These are phyloP conservation scores for Ramaria sp. DNA, from an alignment of 768 basidiomycete genomes.

Conservation along the genomic window DNA sequence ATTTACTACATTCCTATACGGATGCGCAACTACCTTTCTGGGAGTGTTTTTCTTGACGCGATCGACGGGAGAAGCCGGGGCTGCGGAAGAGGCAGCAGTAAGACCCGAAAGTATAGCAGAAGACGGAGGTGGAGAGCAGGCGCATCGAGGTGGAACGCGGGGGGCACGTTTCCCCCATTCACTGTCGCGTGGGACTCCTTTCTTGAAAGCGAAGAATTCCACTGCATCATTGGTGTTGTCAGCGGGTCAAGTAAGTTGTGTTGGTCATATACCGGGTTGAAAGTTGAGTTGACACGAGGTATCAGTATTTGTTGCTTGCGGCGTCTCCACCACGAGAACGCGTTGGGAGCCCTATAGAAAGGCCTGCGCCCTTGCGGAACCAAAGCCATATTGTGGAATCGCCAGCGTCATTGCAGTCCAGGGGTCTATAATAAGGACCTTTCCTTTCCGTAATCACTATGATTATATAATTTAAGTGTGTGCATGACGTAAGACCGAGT, in stretches of 20 bases:
- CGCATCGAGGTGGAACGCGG: background rate
- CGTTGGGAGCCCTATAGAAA: background rate
- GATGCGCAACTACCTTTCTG: conserved; percentile 78
- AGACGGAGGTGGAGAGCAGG: background rate
- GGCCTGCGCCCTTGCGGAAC: background rate
- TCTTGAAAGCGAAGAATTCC: background rate
- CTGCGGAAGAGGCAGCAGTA: conserved; percentile 16
- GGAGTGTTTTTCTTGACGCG: conserved; percentile 86
- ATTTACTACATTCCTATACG: conserved; percentile 76
- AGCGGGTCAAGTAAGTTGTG: background rate
- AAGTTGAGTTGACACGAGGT: background rate
- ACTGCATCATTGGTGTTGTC: conserved; percentile 1
- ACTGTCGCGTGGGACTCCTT: background rate
- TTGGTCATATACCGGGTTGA: background rate
- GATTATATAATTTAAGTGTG: background rate
- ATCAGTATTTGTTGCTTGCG: conserved; percentile 4
- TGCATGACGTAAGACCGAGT: background rate
- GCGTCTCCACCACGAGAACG: conserved; percentile 1
- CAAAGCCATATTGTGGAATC: background rate
- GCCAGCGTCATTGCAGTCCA: background rate
- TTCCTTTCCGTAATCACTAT: no score
- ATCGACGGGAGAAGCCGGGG: conserved; percentile 27
- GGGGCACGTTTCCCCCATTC: background rate
- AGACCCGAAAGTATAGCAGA: background rate
- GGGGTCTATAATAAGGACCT: background rate